Base-by-base conservation (phyloP, 805 yeast species). In the Zygotorulaspora danielsina region DNA sequence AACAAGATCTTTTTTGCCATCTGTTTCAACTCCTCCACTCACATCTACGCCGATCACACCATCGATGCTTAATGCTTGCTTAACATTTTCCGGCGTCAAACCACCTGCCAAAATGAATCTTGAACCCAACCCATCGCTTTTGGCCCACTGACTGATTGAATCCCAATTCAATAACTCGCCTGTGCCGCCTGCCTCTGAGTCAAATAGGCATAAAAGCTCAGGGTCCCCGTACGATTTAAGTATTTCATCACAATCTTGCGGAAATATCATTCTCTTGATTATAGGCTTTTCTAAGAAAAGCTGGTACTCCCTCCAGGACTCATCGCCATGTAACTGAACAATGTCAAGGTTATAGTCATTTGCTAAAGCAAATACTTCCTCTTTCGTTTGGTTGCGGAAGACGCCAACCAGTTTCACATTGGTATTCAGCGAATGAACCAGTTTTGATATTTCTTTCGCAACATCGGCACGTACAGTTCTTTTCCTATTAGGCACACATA, bases 11-110 rank as follows among this genome's bases (percentile, higher is more conserved):
- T 90, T 93, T 1, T 50, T 59, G 2, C 95, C 95, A 30, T 76
- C 56, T 0, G 81, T 77, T 57, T 93, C 98, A 1, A 89, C 95
- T 1, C 98, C 98, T 7, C 96, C 88, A 54, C 95, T 82, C 5
- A 93, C 97, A 63, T 90, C 98, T 18, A 84, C 90, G 3, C 97
- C 97, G 25, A 79, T 56, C n/a, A 84, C 78, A 17, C 93, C 90
- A 9, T 47, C 41, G 18, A 60, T 34, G 0, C 56, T 49, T 9
- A 74, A 59, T 0, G 95, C 94, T 2, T 59, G 57, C 0, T 42
- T 41, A 5, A 93, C 86, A 51, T 89, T 93, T 1, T 71, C 78
- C 0, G 93, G 86, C 0, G 71, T 80, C 41, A 93, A 69, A 0
- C 98, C 98, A 4, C 98, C 98, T 0, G 97, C 97, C 19, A 93